Base-by-base conservation (phyloP, 2,329 filamentous ascomycete genomes). In the Tolypocladium album region DNA sequence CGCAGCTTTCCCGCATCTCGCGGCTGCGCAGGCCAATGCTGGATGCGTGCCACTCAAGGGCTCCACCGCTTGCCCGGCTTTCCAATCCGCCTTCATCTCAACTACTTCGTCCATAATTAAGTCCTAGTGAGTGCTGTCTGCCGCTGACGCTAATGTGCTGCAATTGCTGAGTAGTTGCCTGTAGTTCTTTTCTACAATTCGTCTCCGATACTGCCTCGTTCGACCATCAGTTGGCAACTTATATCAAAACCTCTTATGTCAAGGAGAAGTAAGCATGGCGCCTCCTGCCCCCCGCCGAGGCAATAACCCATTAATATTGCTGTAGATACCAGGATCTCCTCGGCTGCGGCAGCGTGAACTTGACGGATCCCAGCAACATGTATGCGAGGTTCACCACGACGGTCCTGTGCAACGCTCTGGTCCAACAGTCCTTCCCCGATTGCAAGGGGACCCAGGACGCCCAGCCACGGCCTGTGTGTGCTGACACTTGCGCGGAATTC, bases 381-480 rank as follows among this genome's bases (percentile, higher is more conserved):
- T 99, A 99, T 75, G 93, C 94, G 56, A 88, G 94, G 67, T 99
- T 93, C 75, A 96, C 93, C 6, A 94, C 86, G 55, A 94, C 89
- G 62, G 88, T 95, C 64, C 82, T 99, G 64, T 99, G 94, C 81
- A 97, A 95, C 79, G 83, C 90, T 65, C 89, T 99, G 70, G 84
- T 99, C 57, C 94, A 99, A 74, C 92, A 91, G 70, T 97, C 94
- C 6, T 85, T 88, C 67, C 71, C 76, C 13, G 70, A 81, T 34
- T 99, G 94, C 75, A 75, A 77, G 24, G 76, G 95, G 55, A 82
- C 87, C 0, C 73, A 79, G n/a, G 75, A 80, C 38, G 77, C 87
- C 50, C 85, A 6, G 31, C 50, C 89, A 6, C 79, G 80, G 61
- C 92, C 94, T 2, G 79, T 97, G 20, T 99, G 94, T 74, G 94